Conservation (phyloP, 2,329 filamentous ascomycete genomes). For the Trichocomaceae sp. region DNA sequence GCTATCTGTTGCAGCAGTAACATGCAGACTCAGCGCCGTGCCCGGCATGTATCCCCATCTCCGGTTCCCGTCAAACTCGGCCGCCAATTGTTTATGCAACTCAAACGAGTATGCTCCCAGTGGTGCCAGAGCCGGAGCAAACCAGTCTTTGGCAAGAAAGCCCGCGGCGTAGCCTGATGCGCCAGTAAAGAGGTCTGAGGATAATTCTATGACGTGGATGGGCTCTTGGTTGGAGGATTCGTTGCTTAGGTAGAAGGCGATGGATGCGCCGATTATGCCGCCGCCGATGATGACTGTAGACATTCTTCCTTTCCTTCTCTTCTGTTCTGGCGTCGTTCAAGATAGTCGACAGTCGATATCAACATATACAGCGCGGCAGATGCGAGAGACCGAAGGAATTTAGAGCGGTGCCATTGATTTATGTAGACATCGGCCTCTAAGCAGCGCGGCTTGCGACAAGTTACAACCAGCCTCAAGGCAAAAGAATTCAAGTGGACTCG, state of each 20-base stretch:
- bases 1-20: conserved; percentile 28
- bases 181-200: conserved; percentile 59
- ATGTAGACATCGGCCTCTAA: too few species aligned
- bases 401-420: too few species aligned
- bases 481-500: too few species aligned
- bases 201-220: conserved; percentile 55
- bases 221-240: conserved; percentile 25
- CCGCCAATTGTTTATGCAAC: conserved; percentile 60
- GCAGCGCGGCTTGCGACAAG: too few species aligned
- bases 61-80: conserved; percentile 49
- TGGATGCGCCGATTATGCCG: conserved; percentile 64
- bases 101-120: conserved; percentile 63
- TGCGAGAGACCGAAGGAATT: too few species aligned
- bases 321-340: not conserved
- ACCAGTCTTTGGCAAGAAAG: conserved; percentile 70
- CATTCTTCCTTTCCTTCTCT: conserved; percentile 25
- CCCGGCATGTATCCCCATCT: conserved; percentile 56
- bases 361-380: too few species aligned
- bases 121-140: conserved; percentile 49
- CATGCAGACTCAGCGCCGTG: conserved; percentile 52
- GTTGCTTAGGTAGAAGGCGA: conserved; percentile 63
- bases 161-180: conserved; percentile 69
- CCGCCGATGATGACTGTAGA: conserved; percentile 61
- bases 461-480: too few species aligned
- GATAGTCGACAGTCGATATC: not conserved